Base-by-base conservation (phyloP, 2,329 filamentous ascomycete species). In the Camptophora hylomeconis region DNA sequence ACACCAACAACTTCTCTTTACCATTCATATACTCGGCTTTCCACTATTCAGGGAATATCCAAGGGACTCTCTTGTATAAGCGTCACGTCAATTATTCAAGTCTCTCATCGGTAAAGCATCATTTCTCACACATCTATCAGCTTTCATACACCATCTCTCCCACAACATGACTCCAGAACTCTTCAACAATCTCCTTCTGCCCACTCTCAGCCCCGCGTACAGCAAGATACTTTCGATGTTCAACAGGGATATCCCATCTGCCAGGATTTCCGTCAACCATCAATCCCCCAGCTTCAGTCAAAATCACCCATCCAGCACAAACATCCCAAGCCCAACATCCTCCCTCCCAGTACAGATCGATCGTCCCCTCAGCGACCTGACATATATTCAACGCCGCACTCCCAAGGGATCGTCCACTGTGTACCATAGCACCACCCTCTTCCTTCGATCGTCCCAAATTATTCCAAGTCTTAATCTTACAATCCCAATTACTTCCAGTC, bases 301-400 rank as follows among this genome's bases (percentile, higher is more conserved):
- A 42, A 28, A 75, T 65, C 2, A 71, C 61, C 71, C 69, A 74
- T 0, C 65, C 72, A 4, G 71, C 71, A 44, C 68, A 73, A 7
- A 75, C 69, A 56, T 75, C 71, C 71, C 71, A 75, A 5, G 68
- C 68, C 70, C 69, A 75, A 43, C 68, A 73, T 1, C 72, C 72
- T 2, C 65, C 69, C 43, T 75, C 72, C 71, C 72, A 76, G 36
- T 74, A 75, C n/a, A 69, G 44, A 51, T 76, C 71, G 28, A 74
- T 33, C 13, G 56, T 54, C 1, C 71, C 71, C 19, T 58, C 56
- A 3, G 71, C 72, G 15, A 75, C 69, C 5, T 52, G 60, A 44
- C 72, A 75, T 9, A 74, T 48, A 45, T 75, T 75, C 41, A 76
- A 46, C 8, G 70, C 71, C n/a, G 70, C 71, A 5, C 57, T 64